These are phyloP conservation scores for Pholiota adiposa DNA, from an alignment of 1,284 basidiomycete species.

Conservation along the genomic window DNA sequence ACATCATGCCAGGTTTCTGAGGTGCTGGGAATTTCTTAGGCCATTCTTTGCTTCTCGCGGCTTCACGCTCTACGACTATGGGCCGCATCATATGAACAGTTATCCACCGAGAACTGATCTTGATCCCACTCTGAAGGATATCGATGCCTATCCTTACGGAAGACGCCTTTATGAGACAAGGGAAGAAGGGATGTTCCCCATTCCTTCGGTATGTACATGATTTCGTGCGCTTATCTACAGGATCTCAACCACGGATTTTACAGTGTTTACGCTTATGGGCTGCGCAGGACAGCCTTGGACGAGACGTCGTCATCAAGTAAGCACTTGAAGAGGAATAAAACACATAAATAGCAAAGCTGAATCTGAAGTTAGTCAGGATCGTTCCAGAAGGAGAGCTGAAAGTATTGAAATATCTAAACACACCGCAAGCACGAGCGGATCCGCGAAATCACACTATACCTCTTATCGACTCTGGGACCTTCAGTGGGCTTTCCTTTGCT, in stretches of 20 bases:
- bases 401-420: neutral
- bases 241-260: no score
- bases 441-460: neutral
- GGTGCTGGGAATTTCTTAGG: neutral
- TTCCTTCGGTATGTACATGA: neutral
- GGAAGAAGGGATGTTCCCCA: neutral
- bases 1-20: neutral
- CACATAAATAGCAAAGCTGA: neutral
- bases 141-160: neutral
- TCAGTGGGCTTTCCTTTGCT: neutral
- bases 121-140: neutral
- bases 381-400: neutral
- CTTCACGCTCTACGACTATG: neutral
- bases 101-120: neutral
- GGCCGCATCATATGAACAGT: neutral
- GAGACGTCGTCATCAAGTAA: neutral
- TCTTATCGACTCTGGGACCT: neutral
- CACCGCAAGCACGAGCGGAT: neutral
- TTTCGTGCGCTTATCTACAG: no score
- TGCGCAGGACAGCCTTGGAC: neutral
- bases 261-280: neutral
- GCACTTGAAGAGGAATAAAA: slow-evolving; percentile 40
- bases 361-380: neutral
- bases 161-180: neutral
- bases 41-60: neutral